phyloP scores from a whole-genome alignment of 768 basidiomycete genomes.

The Melanogaster broomeanus region DNA sequence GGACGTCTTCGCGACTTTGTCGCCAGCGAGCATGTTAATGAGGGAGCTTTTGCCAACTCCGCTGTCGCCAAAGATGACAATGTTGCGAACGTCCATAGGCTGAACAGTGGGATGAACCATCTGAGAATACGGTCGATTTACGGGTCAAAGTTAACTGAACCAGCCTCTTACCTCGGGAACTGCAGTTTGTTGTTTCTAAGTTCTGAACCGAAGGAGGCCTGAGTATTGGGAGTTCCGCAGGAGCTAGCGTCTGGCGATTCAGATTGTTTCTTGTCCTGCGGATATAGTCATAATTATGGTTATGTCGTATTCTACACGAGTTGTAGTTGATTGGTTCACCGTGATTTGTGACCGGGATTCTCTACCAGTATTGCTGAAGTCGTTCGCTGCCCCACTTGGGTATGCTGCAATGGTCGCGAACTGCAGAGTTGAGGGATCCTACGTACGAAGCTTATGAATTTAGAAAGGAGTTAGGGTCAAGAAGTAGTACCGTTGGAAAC shows the following conservation, averaged over 20 bases:
- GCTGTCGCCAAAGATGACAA: conserved; percentile 46
- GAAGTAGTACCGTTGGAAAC: no score
- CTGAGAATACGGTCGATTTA: not conserved
- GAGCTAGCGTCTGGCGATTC: not conserved
- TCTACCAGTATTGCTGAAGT: no score
- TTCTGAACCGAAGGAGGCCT: no score
- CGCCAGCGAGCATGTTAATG: conserved; percentile 41
- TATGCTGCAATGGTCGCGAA: no score
- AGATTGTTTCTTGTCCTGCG: not conserved
- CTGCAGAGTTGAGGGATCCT: not conserved
- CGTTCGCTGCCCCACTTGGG: no score
- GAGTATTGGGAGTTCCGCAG: no score
- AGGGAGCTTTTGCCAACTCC: conserved; percentile 46
- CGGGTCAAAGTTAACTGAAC: not conserved
- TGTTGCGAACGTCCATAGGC: conserved; percentile 23
- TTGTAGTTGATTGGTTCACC: no score
- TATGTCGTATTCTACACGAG: not conserved
- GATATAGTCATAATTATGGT: no score
- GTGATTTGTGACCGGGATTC: not conserved
- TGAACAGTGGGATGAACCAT: not conserved
- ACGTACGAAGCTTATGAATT: not conserved
- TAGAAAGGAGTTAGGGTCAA: not conserved
- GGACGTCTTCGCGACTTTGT: conserved; percentile 31
- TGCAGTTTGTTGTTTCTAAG: not conserved
- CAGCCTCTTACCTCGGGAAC: conserved; percentile 10